Evolutionary conservation across 179 eudicot species (phyloP).

Genomic region (Beta lomatogona): DNA sequence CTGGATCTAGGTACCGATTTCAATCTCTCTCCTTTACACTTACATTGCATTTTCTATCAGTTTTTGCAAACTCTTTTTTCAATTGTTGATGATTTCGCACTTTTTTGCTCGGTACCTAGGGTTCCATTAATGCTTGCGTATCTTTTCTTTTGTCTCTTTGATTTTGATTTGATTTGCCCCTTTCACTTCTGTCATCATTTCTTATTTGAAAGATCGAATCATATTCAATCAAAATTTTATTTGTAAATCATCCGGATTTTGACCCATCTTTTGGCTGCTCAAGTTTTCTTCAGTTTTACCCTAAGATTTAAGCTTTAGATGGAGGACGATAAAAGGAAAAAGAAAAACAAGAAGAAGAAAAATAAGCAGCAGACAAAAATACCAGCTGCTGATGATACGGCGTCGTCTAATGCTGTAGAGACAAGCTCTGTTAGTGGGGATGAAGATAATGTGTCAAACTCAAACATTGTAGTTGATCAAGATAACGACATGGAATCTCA

Average conservation of each 20-base stretch:
- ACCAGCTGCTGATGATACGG: slow-evolving; percentile 23
- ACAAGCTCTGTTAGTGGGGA: slow-evolving; percentile 36
- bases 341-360: slow-evolving; percentile 64
- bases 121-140: background rate
- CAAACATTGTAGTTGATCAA: slow-evolving; percentile 6
- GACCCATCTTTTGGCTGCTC: too few species aligned
- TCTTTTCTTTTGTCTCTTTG: background rate
- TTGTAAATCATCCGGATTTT: too few species aligned
- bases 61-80: background rate
- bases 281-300: background rate
- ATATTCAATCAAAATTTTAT: background rate
- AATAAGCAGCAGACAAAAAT: slow-evolving; percentile 47
- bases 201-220: too few species aligned
- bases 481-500: too few species aligned
- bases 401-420: slow-evolving; percentile 39
- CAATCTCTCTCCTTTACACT: slow-evolving; percentile 2
- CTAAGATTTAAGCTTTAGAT: slow-evolving; percentile 19
- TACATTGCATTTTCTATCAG: background rate
- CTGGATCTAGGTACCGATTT: background rate
- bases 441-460: slow-evolving; percentile 20
- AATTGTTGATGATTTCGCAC: too few species aligned
- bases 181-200: too few species aligned
- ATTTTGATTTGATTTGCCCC: too few species aligned
- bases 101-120: background rate
- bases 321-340: slow-evolving; percentile 68